These are phyloP conservation scores for Candida hungchunana DNA, from an alignment of 805 yeast species.

Conservation along the genomic window DNA sequence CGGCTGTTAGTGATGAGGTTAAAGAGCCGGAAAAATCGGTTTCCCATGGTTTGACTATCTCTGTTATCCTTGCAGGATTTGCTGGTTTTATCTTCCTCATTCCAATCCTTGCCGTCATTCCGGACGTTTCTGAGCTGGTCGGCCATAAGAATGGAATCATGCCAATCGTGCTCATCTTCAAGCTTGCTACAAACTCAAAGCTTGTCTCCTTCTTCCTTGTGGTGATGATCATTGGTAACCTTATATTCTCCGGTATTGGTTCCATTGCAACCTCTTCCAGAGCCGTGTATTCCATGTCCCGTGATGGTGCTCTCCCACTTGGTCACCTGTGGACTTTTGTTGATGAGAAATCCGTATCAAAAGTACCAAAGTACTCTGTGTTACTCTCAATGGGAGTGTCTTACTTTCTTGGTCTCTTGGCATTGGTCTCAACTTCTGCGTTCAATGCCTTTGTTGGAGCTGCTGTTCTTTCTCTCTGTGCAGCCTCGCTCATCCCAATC, in stretches of 20 bases:
- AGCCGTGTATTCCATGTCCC: slow-evolving; percentile 75
- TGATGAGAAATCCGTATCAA: slow-evolving; percentile 47
- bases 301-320: slow-evolving; percentile 77
- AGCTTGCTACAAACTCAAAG: slow-evolving; percentile 62
- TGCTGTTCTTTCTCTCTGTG: slow-evolving; percentile 67
- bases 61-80: slow-evolving; percentile 60
- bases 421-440: slow-evolving; percentile 67
- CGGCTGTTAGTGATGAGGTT: slow-evolving; percentile 81
- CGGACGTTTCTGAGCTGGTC: slow-evolving; percentile 53
- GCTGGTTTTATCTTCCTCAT: slow-evolving; percentile 70
- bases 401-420: slow-evolving; percentile 55
- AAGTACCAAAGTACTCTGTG: slow-evolving; percentile 68
- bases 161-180: slow-evolving; percentile 77
- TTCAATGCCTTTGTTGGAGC: slow-evolving; percentile 83
- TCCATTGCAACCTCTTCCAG: slow-evolving; percentile 78
- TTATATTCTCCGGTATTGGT: slow-evolving; percentile 73
- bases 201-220: slow-evolving; percentile 67
- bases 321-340: slow-evolving; percentile 63
- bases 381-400: slow-evolving; percentile 61
- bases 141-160: slow-evolving; percentile 63
- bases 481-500: slow-evolving; percentile 77
- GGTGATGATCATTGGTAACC: slow-evolving; percentile 62
- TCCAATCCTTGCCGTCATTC: slow-evolving; percentile 68
- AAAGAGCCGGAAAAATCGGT: slow-evolving; percentile 67
- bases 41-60: slow-evolving; percentile 66